A percentile compares a stretch with the other conserved stretches of the same genome.
Evolutionary conservation across 2,329 filamentous ascomycete species (phyloP).

Genomic region (Podosphaera fusca): DNA sequence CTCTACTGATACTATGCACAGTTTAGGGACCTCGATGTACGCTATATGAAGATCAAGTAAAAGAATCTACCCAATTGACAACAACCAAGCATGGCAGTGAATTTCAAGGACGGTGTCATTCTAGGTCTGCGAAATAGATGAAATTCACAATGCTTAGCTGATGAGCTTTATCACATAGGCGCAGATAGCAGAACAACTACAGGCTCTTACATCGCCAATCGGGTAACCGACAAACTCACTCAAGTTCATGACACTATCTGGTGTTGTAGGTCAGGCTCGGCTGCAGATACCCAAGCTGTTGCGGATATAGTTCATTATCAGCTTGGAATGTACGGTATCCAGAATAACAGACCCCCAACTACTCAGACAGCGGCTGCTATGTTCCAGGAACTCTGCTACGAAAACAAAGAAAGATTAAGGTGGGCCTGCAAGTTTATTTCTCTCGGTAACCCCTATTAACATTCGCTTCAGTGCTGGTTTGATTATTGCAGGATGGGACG

Average conservation of each 20-base stretch:
- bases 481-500: slow-evolving; percentile 96
- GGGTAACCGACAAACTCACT: slow-evolving; percentile 97
- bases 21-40: slow-evolving; percentile 47
- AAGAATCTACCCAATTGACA: slow-evolving; percentile 8
- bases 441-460: slow-evolving; percentile 7
- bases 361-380: slow-evolving; percentile 88
- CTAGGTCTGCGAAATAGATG: slow-evolving; percentile 30
- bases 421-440: slow-evolving; percentile 22
- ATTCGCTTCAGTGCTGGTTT: slow-evolving; percentile 50
- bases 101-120: slow-evolving; percentile 96
- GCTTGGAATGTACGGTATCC: slow-evolving; percentile 74
- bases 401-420: slow-evolving; percentile 88
- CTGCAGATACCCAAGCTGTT: slow-evolving; percentile 91
- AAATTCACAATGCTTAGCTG: slow-evolving; percentile 1
- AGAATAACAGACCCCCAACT: slow-evolving; percentile 71
- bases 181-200: slow-evolving; percentile 96
- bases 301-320: slow-evolving; percentile 97
- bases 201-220: slow-evolving; percentile 93
- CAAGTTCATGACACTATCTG: slow-evolving; percentile 97
- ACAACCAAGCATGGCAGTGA: slow-evolving; percentile 71
- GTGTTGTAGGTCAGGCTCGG: slow-evolving; percentile 96
- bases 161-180: slow-evolving; percentile 23
- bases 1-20: slow-evolving; percentile 19
- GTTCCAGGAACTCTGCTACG: slow-evolving; percentile 95
- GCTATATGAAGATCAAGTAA: background rate